Base-by-base conservation (phyloP, 495 filamentous ascomycete genomes). In the Lophium mytilinum region DNA sequence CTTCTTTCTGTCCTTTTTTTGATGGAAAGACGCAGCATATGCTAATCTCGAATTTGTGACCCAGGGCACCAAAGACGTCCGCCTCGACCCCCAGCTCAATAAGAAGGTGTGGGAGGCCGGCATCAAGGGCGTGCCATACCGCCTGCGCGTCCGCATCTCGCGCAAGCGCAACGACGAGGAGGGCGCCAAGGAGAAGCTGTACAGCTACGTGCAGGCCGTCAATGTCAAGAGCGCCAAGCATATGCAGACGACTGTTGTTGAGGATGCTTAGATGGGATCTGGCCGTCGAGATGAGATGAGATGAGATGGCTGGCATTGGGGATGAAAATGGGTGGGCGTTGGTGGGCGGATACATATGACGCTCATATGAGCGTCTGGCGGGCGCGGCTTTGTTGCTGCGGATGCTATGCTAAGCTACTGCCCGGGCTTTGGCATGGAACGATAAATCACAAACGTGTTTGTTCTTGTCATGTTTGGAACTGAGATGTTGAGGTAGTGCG, bases 21-120 rank as follows among this genome's bases (percentile, higher is more conserved):
- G n/a, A n/a, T n/a, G n/a, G n/a, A 14, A 45, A 50, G 24, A 12
- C 30, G 12, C 21, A 1, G 50, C 53, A 54, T 50, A 48, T 47
- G 37, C 65, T 50, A 37, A 50, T 37, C 53, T 51, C 53, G 59
- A 40, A 57, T 34, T 11, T 34, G 11, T 48, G 6, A 9, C 10
- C 40, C 62, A 98, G 93, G 93, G 93, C 73, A 99, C 93, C 75
- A 78, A 83, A 70, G 93, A 99, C 74, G 93, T 99, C 79, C 93
- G 93, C 65, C 76, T 99, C 72, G 93, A 97, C 80, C 93, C 93
- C 63, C 87, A 89, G 75, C 80, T 99, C 64, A 99, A 99, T 85
- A 99, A 99, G 87, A 96, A 99, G 83, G 92, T 99, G 76, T 99
- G 93, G 93, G 94, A 99, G 77, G 81, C 87, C 71, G 93, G 93